phyloP scores from a whole-genome alignment of 1,139 yeast species.

The Debaryomyces robertsiae region DNA sequence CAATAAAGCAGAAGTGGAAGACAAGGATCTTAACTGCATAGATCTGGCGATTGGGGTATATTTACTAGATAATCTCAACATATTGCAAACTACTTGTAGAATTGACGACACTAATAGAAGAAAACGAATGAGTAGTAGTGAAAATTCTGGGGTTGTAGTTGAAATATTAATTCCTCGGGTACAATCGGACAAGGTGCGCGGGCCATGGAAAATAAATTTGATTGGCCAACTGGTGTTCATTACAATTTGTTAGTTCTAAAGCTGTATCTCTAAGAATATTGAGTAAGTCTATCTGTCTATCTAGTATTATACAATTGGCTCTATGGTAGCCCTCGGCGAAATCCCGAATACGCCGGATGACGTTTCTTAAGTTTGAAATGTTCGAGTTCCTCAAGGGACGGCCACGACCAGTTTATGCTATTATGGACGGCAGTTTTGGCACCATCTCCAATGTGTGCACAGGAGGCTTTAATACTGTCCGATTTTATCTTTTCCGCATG shows the following conservation, averaged over 20 bases:
- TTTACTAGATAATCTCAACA: constrained; percentile 32
- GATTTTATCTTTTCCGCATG: constrained; percentile 35
- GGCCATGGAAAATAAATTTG: constrained; percentile 1
- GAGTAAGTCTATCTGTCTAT: too few species aligned
- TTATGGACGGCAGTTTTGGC: neutral
- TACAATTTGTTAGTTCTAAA: too few species aligned
- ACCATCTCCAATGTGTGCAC: constrained; percentile 3
- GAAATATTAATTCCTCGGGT: constrained; percentile 13
- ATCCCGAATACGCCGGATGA: too few species aligned
- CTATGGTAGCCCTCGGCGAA: too few species aligned
- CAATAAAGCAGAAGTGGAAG: constrained; percentile 28
- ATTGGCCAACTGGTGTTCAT: constrained; percentile 12
- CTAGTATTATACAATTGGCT: neutral
- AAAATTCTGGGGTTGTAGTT: constrained; percentile 18
- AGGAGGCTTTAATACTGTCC: constrained; percentile 15
- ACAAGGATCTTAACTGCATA: constrained; percentile 29
- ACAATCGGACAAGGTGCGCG: constrained; percentile 11
- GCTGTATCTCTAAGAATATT: too few species aligned
- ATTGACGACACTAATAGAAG: constrained; percentile 1
- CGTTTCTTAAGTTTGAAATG: constrained; percentile 6
- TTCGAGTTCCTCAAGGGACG: constrained; percentile 21
- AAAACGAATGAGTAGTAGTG: neutral
- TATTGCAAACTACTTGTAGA: constrained; percentile 14
- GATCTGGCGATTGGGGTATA: constrained; percentile 19
- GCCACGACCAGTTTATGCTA: constrained; percentile 30